Percentiles rank a stretch among this genome's conserved stretches.
phyloP scores from a whole-genome alignment of 495 filamentous ascomycete genomes.

The Trichoderma gamsii region DNA sequence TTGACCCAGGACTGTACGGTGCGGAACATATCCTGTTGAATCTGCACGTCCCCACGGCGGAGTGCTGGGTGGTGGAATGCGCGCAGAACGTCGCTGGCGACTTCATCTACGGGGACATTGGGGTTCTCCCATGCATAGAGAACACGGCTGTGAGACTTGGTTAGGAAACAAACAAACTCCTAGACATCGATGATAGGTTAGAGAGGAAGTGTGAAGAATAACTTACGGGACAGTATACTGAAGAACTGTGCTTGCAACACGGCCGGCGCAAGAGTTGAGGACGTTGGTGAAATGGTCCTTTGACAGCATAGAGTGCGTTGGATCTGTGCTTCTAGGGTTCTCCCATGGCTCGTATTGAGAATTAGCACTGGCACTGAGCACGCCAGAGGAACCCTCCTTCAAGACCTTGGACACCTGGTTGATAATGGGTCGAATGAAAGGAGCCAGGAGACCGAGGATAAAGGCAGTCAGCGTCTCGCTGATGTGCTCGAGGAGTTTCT shows the following conservation, averaged over 20 bases:
- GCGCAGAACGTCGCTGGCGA: slow-evolving; percentile 66
- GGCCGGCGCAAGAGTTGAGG: slow-evolving; percentile 80
- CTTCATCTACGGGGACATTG: slow-evolving; percentile 68
- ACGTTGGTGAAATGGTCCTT: slow-evolving; percentile 97
- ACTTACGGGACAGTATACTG: slow-evolving; percentile 72
- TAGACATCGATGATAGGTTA: neutral
- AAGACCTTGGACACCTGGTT: slow-evolving; percentile 73
- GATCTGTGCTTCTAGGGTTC: slow-evolving; percentile 76
- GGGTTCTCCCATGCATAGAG: slow-evolving; percentile 88
- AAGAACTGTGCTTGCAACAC: slow-evolving; percentile 70
- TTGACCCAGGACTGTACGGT: slow-evolving; percentile 73
- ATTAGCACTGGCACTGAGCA: slow-evolving; percentile 72
- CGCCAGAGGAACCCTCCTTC: slow-evolving; percentile 72
- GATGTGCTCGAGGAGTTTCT: slow-evolving; percentile 80
- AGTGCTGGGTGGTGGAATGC: slow-evolving; percentile 88
- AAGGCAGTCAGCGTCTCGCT: slow-evolving; percentile 87
- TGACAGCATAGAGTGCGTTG: slow-evolving; percentile 88
- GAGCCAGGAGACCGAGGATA: slow-evolving; percentile 79
- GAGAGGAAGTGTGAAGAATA: neutral
- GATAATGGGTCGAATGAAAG: slow-evolving; percentile 87
- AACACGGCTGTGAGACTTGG: slow-evolving; percentile 46
- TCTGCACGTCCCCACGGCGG: slow-evolving; percentile 62
- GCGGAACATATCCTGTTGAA: slow-evolving; percentile 81
- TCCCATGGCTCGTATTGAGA: slow-evolving; percentile 91
- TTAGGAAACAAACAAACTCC: slow-evolving; percentile 3